Conservation (phyloP, 2,329 filamentous ascomycete species). For the Aaosphaeria arxii region DNA sequence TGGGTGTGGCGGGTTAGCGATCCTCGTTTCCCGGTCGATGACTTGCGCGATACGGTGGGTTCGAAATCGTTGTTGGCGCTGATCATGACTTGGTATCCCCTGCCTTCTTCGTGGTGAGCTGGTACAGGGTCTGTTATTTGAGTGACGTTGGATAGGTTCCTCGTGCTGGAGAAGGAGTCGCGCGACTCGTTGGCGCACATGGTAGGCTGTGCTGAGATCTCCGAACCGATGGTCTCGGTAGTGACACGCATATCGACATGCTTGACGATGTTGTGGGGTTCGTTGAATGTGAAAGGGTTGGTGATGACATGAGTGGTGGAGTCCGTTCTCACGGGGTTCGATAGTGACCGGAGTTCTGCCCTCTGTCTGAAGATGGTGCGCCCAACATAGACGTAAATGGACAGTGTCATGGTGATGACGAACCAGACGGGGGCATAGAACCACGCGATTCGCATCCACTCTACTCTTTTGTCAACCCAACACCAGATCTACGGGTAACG, state of each 20-base stretch:
- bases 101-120: not conserved
- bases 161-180: constrained; percentile 28
- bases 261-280: constrained; percentile 45
- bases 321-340: constrained; percentile 8
- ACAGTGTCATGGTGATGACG: constrained; percentile 58
- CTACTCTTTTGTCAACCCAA: constrained; percentile 68
- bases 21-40: constrained; percentile 3
- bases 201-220: constrained; percentile 4
- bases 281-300: constrained; percentile 42
- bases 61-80: constrained; percentile 5
- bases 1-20: constrained; percentile 5
- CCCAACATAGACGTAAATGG: constrained; percentile 66
- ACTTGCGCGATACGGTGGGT: not conserved
- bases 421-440: constrained; percentile 75
- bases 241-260: constrained; percentile 64
- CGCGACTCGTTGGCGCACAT: constrained; percentile 18
- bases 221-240: constrained; percentile 43
- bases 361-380: constrained; percentile 66
- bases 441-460: constrained; percentile 67
- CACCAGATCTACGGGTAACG: constrained; percentile 63
- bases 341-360: constrained; percentile 44
- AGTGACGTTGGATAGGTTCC: constrained; percentile 4
- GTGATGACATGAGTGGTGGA: constrained; percentile 23
- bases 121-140: too few species aligned
- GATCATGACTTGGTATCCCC: not conserved